A percentile compares a stretch with the other conserved stretches of the same genome.
These are phyloP conservation scores for Solanum hybrid DNA, from an alignment of 305 asterid genomes.

Conservation along the genomic window DNA sequence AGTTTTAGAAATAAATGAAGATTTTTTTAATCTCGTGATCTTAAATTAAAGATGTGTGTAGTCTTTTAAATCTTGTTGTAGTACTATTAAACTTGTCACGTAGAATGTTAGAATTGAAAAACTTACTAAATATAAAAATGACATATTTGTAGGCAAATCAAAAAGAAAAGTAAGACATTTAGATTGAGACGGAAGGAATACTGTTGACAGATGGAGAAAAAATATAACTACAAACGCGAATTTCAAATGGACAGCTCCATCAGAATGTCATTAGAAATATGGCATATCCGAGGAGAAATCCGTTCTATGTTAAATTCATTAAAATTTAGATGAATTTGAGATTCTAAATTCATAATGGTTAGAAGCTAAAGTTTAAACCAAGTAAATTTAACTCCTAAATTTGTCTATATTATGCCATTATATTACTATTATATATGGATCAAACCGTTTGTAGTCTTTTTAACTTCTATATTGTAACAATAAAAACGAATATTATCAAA, in stretches of 20 bases:
- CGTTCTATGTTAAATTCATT: neutral
- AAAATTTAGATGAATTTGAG: neutral
- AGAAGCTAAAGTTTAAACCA: neutral
- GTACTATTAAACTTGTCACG: neutral
- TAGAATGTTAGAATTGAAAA: neutral
- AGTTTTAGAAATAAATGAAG: neutral
- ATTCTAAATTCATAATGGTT: neutral
- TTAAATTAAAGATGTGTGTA: neutral
- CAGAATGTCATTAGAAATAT: neutral
- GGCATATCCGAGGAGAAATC: neutral
- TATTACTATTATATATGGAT: neutral
- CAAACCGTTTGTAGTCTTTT: neutral
- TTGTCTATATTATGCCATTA: neutral
- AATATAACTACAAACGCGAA: neutral
- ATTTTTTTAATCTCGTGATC: fast-evolving
- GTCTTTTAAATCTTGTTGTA: neutral
- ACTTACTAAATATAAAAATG: neutral
- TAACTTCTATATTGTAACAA: neutral
- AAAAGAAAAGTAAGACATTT: neutral
- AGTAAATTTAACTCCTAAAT: neutral
- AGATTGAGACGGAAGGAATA: neutral
- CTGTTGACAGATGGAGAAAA: neutral
- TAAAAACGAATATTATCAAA: neutral
- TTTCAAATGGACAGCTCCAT: neutral
- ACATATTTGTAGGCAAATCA: neutral